phyloP scores from a whole-genome alignment of 1,284 basidiomycete genomes.

The Malassezia caprae region DNA sequence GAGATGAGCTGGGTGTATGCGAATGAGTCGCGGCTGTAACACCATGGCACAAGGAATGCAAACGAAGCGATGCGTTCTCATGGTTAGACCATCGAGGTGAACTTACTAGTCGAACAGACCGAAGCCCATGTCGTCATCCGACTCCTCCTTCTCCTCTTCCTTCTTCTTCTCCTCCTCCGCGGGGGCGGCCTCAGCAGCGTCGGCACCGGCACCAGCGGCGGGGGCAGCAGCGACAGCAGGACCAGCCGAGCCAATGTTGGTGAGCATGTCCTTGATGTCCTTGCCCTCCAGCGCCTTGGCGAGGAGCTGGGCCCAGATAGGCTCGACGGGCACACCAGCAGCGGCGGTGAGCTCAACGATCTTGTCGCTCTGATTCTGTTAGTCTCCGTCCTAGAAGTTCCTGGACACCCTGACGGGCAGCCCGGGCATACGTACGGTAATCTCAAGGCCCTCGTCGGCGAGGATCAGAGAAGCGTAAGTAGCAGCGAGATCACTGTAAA shows the following conservation, averaged over 20 bases:
- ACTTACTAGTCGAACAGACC: conserved; percentile 20
- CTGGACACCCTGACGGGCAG: not conserved
- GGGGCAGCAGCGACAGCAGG: conserved; percentile 53
- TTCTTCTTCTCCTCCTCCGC: conserved; percentile 71
- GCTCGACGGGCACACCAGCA: conserved; percentile 76
- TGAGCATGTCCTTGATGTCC: conserved; percentile 87
- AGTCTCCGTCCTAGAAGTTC: not conserved
- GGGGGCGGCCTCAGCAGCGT: conserved; percentile 60
- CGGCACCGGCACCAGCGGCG: conserved; percentile 56
- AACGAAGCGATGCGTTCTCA: conserved; percentile 7
- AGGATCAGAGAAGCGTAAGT: conserved; percentile 72
- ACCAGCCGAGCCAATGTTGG: conserved; percentile 76
- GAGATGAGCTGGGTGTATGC: not conserved
- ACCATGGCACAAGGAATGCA: conserved; percentile 7
- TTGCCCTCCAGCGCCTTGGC: conserved; percentile 97
- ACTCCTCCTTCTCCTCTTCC: conserved; percentile 50
- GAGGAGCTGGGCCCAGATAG: conserved; percentile 93
- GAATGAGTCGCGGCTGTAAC: conserved; percentile 2
- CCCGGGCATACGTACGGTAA: conserved; percentile 61
- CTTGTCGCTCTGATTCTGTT: conserved; percentile 66
- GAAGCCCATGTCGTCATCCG: conserved; percentile 24
- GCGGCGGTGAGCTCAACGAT: conserved; percentile 71
- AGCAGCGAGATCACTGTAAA: conserved; percentile 43
- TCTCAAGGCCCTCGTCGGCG: conserved; percentile 77
- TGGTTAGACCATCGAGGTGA: not conserved